A percentile compares a stretch with the other conserved stretches of the same genome.
phyloP scores from a whole-genome alignment of 345 rosid species.

The Gossypium ekmanianum region DNA sequence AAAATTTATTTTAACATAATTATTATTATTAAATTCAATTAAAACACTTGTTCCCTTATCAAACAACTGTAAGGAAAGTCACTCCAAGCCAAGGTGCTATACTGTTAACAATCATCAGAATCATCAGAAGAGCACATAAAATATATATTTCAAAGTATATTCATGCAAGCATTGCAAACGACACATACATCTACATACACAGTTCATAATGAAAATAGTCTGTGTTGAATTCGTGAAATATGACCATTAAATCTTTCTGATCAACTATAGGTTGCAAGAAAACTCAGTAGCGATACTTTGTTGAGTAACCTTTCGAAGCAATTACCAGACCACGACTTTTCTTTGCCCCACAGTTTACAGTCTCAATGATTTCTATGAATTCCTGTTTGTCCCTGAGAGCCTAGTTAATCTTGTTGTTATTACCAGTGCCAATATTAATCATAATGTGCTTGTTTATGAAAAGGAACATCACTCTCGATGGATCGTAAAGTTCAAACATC shows the following conservation, averaged over 20 bases:
- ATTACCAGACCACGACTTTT: conserved; percentile 92
- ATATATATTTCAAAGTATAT: neutral
- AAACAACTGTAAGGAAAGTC: too few relatives aligned
- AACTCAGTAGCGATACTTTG: conserved; percentile 83
- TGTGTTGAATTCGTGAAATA: too few relatives aligned
- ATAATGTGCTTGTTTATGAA: conserved; percentile 96
- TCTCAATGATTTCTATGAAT: conserved; percentile 87
- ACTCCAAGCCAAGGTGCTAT: too few relatives aligned
- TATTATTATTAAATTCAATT: too few relatives aligned
- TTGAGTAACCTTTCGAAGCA: conserved; percentile 94
- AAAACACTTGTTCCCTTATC: too few relatives aligned
- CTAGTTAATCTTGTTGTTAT: conserved; percentile 97
- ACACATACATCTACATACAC: neutral
- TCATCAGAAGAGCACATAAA: too few relatives aligned
- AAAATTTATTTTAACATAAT: too few relatives aligned
- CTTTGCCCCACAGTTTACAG: conserved; percentile 86
- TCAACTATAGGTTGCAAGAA: neutral
- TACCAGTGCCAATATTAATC: conserved; percentile 97
- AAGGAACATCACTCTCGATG: conserved; percentile 91
- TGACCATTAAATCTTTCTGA: neutral
- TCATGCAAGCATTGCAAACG: neutral
- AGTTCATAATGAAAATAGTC: too few relatives aligned
- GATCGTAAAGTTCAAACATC: conserved; percentile 94
- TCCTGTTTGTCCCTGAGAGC: conserved; percentile 98
- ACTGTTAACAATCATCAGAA: too few relatives aligned